Evolutionary conservation across 176 grass and related monocot genomes (phyloP).

Genomic region (Oryza glaberrima): DNA sequence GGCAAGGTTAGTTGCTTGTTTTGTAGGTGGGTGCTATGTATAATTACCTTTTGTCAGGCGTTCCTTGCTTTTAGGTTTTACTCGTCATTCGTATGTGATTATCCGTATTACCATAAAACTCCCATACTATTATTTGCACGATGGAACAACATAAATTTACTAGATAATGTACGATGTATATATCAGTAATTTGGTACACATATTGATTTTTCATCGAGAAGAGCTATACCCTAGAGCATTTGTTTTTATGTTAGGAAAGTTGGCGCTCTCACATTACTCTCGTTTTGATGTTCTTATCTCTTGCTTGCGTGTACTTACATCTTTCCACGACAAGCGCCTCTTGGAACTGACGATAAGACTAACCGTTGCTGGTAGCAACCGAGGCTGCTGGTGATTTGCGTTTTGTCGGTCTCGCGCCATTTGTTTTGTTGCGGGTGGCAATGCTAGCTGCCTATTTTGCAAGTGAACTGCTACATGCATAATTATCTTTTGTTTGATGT

Average conservation of each 20-base stretch:
- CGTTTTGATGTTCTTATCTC: neutral
- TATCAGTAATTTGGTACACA: too few species aligned
- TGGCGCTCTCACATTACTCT: accelerated
- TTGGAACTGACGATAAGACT: neutral
- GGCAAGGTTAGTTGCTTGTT: neutral
- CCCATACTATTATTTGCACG: too few species aligned
- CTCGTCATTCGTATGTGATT: too few species aligned
- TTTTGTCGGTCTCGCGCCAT: neutral
- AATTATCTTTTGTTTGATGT: neutral
- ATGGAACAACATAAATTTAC: too few species aligned
- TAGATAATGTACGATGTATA: too few species aligned
- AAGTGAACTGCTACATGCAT: neutral
- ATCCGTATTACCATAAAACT: neutral
- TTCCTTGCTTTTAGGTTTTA: neutral
- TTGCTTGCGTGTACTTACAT: neutral
- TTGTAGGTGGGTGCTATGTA: neutral
- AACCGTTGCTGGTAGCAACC: neutral
- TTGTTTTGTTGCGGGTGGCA: neutral
- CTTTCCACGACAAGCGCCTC: too few species aligned
- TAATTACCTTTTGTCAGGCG: neutral
- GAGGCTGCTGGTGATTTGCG: neutral
- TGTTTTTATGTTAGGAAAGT: neutral
- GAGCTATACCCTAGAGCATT: neutral
- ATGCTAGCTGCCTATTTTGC: neutral
- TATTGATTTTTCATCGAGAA: too few species aligned